Percentiles rank a stretch among this genome's conserved stretches.
Conservation (phyloP, 2,329 filamentous ascomycete species). For the Rhynchosporium graminicola region DNA sequence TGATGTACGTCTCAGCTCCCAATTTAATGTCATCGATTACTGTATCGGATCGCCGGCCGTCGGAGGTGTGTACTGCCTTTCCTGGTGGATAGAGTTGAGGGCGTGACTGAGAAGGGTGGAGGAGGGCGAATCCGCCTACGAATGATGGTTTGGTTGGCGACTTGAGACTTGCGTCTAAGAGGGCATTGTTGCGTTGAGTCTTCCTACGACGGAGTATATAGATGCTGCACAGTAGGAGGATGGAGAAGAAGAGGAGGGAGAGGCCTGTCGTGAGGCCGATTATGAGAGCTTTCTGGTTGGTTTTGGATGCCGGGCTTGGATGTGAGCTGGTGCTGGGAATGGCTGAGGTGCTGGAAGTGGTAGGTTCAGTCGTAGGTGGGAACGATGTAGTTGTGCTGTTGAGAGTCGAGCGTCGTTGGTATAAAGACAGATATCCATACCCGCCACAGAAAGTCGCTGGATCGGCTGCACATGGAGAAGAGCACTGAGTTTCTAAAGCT, state of each 20-base stretch:
- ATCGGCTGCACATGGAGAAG: conserved; percentile 22
- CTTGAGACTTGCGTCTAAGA: not conserved
- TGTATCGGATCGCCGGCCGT: not conserved
- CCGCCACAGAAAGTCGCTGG: conserved; percentile 16
- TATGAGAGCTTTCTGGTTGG: not conserved
- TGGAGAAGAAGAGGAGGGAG: not conserved
- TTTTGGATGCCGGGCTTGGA: not conserved
- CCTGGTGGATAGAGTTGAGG: not conserved
- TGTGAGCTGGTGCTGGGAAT: not conserved
- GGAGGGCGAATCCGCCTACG: conserved; percentile 3
- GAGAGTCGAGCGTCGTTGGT: conserved; percentile 4
- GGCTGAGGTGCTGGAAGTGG: not conserved
- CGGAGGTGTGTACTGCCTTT: not conserved
- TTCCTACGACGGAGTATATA: not conserved
- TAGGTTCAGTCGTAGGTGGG: not conserved
- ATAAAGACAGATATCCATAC: conserved; percentile 7
- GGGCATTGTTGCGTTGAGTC: not conserved
- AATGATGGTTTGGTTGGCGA: not conserved
- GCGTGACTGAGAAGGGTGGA: conserved; percentile 2
- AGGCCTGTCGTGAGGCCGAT: conserved; percentile 5
- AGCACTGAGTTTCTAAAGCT: conserved; percentile 13
- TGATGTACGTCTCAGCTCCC: not conserved
- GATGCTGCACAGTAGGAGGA: not conserved
- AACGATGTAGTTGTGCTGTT: not conserved
- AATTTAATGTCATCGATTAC: not conserved